Conservation (phyloP, 1,284 basidiomycete species). For the Boletus subluridellus region DNA sequence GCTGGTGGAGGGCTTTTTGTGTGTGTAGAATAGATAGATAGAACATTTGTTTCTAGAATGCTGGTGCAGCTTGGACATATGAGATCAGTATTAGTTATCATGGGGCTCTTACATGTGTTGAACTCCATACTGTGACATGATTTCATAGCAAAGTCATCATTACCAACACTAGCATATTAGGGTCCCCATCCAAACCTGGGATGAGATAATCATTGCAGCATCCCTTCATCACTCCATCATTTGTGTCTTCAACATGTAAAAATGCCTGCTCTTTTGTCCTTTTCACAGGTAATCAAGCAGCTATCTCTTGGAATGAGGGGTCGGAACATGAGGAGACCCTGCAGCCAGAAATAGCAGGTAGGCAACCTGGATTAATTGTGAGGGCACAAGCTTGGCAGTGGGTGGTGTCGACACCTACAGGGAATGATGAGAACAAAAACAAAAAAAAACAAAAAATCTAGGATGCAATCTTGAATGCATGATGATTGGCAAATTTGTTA, state of each 20-base stretch:
- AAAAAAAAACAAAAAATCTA: too few species aligned
- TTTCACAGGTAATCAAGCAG: slow-evolving; percentile 7
- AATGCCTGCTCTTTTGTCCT: neutral
- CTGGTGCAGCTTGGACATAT: slow-evolving; percentile 7
- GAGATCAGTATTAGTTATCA: neutral
- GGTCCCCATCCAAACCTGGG: neutral
- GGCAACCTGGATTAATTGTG: too few species aligned
- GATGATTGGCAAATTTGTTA: too few species aligned
- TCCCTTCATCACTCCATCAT: neutral
- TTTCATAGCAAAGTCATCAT: slow-evolving; percentile 7
- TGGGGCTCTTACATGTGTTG: slow-evolving; percentile 24
- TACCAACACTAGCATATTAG: neutral
- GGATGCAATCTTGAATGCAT: too few species aligned
- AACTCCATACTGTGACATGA: slow-evolving; percentile 12
- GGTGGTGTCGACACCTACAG: too few species aligned
- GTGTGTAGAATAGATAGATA: slow-evolving; percentile 18
- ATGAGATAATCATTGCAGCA: neutral
- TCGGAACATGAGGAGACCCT: slow-evolving; percentile 27
- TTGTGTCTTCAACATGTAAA: slow-evolving; percentile 22
- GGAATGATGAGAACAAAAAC: too few species aligned
- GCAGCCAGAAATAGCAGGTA: slow-evolving; percentile 2
- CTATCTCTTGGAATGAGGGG: slow-evolving; percentile 8
- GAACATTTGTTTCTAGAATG: slow-evolving; percentile 13
- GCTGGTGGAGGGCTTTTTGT: slow-evolving; percentile 3
- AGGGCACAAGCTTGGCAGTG: too few species aligned